These are phyloP conservation scores for Raphidocelis subcapitata DNA, from an alignment of 139 green algal species.

Conservation along the genomic window DNA sequence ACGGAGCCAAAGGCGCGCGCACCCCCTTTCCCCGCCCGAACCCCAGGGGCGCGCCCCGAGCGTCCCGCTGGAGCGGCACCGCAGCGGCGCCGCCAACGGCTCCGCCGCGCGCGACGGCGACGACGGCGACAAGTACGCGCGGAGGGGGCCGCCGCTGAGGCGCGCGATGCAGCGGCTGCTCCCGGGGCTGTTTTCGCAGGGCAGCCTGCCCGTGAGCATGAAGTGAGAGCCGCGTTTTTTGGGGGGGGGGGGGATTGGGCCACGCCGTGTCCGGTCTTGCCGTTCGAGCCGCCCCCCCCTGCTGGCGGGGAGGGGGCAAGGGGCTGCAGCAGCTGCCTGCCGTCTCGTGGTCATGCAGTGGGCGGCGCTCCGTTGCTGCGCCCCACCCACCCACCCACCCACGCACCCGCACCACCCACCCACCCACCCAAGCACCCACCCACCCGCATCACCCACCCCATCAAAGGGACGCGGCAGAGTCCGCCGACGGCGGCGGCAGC, in stretches of 20 bases:
- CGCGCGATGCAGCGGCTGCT: slow-evolving; percentile 66
- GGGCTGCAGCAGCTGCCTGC: background rate
- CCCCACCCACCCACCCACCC: background rate
- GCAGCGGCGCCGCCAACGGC: background rate
- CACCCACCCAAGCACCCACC: background rate
- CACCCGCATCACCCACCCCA: background rate
- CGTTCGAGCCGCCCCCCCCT: too few species aligned
- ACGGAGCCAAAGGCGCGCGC: background rate
- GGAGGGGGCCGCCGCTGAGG: slow-evolving; percentile 40
- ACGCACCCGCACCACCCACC: background rate
- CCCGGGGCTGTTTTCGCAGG: slow-evolving; percentile 60
- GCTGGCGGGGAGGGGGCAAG: background rate
- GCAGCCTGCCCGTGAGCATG: slow-evolving; percentile 3
- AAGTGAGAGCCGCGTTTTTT: background rate
- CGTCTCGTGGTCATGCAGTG: background rate
- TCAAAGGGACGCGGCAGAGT: slow-evolving; percentile 1
- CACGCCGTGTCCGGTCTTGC: background rate
- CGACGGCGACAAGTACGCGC: slow-evolving; percentile 62
- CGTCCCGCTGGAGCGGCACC: slow-evolving; percentile 6
- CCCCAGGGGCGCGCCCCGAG: background rate
- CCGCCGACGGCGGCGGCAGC: slow-evolving; percentile 7
- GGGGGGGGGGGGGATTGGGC: background rate
- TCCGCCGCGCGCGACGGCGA: slow-evolving; percentile 11
- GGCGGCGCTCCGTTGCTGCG: background rate
- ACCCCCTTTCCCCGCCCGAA: background rate